phyloP scores from a whole-genome alignment of 2,329 filamentous ascomycete species.

The Trichoderma guizhouense region DNA sequence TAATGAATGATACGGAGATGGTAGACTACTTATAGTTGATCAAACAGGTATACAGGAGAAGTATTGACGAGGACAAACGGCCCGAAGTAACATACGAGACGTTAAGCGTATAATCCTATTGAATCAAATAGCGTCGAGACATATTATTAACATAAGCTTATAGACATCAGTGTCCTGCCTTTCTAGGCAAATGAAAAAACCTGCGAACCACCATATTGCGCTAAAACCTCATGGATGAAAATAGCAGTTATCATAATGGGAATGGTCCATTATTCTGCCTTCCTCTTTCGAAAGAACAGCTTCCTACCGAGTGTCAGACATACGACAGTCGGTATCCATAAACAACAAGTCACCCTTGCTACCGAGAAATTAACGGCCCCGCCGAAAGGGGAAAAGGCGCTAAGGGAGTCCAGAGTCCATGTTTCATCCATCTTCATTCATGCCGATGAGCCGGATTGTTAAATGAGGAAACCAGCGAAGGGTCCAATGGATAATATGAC shows the following conservation, averaged over 20 bases:
- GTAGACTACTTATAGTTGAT: background rate
- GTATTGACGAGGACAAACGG: background rate
- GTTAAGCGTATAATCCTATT: background rate
- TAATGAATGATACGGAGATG: background rate
- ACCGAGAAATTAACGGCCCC: background rate
- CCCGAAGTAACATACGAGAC: slow-evolving; percentile 3
- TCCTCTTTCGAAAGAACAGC: background rate
- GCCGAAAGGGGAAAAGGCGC: background rate
- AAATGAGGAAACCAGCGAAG: too few relatives aligned
- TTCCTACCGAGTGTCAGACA: background rate
- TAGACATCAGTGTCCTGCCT: background rate
- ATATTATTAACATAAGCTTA: slow-evolving; percentile 1
- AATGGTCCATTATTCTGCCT: background rate
- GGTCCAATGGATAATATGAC: background rate
- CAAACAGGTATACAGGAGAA: background rate
- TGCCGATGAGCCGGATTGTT: background rate
- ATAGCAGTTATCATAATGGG: background rate
- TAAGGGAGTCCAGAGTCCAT: background rate
- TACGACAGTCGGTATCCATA: background rate
- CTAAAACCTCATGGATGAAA: background rate
- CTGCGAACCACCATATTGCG: background rate
- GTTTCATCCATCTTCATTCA: background rate
- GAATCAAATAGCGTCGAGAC: background rate
- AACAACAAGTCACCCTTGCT: background rate
- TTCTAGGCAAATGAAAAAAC: background rate